Conservation (phyloP, 2,329 filamentous ascomycete genomes). For the Sordariomycetes sp. region DNA sequence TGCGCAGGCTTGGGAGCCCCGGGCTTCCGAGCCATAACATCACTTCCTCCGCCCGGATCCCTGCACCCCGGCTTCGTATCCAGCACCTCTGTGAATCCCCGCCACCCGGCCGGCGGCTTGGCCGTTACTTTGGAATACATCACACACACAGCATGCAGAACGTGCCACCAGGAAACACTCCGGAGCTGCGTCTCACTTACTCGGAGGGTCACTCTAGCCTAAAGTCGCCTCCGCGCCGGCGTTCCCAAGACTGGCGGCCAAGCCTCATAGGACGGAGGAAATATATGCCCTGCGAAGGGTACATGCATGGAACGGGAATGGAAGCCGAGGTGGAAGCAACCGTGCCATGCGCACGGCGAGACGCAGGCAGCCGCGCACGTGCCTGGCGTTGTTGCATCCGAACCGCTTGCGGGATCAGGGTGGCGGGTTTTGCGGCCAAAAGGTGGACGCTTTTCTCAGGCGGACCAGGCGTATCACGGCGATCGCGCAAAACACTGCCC, state of each 20-base stretch:
- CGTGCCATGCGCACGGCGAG: neutral
- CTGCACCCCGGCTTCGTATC: neutral
- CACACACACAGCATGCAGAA: neutral
- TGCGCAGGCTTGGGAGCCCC: neutral
- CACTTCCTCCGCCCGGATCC: neutral
- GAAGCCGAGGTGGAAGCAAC: slow-evolving; percentile 1
- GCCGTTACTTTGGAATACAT: neutral
- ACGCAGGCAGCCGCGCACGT: slow-evolving; percentile 1
- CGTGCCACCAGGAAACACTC: neutral
- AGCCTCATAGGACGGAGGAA: neutral
- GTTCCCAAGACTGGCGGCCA: neutral
- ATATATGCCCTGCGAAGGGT: neutral
- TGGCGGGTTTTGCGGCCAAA: neutral
- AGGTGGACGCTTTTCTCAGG: neutral
- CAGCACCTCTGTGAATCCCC: neutral
- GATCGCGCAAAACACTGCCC: neutral
- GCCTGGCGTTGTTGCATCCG: neutral
- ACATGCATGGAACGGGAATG: slow-evolving; percentile 2
- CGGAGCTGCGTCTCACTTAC: neutral
- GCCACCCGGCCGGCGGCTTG: neutral
- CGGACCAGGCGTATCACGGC: neutral
- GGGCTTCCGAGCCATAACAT: neutral
- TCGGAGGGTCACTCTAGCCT: slow-evolving; percentile 1
- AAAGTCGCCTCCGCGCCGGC: slow-evolving; percentile 1
- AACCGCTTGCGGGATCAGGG: neutral